Conservation (phyloP, 108 stramenopile species). For the Conticribra weissflogii region DNA sequence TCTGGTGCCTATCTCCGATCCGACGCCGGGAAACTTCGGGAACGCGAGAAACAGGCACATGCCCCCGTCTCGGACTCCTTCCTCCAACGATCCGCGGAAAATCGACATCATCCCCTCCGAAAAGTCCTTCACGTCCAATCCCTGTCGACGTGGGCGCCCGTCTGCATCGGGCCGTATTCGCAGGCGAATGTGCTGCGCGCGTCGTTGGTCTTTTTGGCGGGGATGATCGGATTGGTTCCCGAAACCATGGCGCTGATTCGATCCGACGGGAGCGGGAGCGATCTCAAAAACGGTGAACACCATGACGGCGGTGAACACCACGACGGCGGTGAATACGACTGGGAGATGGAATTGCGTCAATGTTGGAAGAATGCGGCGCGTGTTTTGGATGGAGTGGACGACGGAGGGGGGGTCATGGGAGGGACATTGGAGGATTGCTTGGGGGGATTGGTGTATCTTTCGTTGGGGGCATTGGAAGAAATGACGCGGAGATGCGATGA, state of each 20-base stretch:
- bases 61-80: no score
- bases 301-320: slow-evolving; percentile 5
- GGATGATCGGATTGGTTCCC: slow-evolving; percentile 93
- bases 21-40: no score
- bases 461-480: slow-evolving; percentile 29
- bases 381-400: slow-evolving; percentile 79
- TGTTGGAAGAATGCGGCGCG: slow-evolving; percentile 86
- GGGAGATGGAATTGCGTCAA: slow-evolving; percentile 72
- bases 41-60: no score
- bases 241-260: slow-evolving; percentile 80
- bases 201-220: slow-evolving; percentile 86
- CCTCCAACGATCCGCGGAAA: no score
- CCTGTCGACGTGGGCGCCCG: slow-evolving; percentile 95
- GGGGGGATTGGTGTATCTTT: slow-evolving; percentile 71
- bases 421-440: slow-evolving; percentile 65
- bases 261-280: not conserved
- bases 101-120: slow-evolving; percentile 60
- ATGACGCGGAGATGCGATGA: not conserved
- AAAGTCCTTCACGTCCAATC: slow-evolving; percentile 95
- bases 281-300: not conserved
- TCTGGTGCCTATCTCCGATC: slow-evolving; percentile 78
- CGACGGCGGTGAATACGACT: slow-evolving; percentile 23
- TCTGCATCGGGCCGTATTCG: slow-evolving; percentile 98
- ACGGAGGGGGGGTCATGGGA: slow-evolving; percentile 37
- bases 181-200: slow-evolving; percentile 91